Evolutionary conservation across 78 protist genomes (phyloP).

Genomic region (Acrasis kona): DNA sequence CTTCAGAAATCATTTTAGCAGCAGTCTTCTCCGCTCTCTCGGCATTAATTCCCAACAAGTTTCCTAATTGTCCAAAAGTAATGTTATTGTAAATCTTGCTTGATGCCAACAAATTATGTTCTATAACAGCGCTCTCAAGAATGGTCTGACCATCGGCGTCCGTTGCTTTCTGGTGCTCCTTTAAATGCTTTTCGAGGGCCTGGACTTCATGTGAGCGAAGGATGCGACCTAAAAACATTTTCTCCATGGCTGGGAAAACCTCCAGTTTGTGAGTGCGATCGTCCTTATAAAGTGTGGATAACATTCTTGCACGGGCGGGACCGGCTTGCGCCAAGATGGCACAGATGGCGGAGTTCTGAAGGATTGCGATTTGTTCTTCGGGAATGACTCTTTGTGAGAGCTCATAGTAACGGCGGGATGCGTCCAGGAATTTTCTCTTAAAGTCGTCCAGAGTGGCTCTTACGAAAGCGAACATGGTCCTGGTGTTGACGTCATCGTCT

Average conservation of each 20-base stretch:
- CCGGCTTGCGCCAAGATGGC: conserved; percentile 85
- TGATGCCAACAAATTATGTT: conserved; percentile 79
- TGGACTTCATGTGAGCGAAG: conserved; percentile 49
- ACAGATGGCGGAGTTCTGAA: conserved; percentile 56
- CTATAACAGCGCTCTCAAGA: conserved; percentile 75
- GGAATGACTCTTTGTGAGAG: neutral
- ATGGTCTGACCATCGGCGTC: conserved; percentile 68
- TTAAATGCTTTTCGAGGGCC: conserved; percentile 39
- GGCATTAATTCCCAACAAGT: conserved; percentile 65
- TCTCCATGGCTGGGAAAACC: neutral
- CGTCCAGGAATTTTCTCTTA: conserved; percentile 26
- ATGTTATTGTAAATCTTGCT: conserved; percentile 70
- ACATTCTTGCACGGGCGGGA: conserved; percentile 79
- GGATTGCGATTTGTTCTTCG: conserved; percentile 6
- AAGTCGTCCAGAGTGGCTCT: conserved; percentile 5
- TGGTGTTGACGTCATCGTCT: neutral
- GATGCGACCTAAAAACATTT: conserved; percentile 58
- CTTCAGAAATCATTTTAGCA: conserved; percentile 72
- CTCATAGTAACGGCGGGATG: conserved; percentile 14
- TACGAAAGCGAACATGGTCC: neutral
- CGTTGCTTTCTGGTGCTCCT: conserved; percentile 58
- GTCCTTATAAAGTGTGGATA: conserved; percentile 82
- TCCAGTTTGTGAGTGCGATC: conserved; percentile 55
- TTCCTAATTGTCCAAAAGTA: conserved; percentile 72
- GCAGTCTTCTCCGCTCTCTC: conserved; percentile 71